Evolutionary conservation across 1,284 basidiomycete genomes (phyloP).

Genomic region (Papiliotrema laurentii): DNA sequence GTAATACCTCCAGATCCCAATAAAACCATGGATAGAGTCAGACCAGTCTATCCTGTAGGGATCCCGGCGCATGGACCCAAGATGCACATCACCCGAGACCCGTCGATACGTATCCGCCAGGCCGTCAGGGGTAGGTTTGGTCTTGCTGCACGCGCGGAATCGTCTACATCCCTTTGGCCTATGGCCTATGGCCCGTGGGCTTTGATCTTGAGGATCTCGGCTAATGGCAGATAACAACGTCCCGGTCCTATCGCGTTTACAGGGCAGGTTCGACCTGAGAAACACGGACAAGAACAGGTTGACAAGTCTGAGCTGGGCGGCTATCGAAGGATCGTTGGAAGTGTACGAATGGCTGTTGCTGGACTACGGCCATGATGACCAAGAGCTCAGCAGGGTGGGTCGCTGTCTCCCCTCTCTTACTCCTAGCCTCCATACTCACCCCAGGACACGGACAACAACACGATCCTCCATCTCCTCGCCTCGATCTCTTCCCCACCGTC

Average conservation of each 20-base stretch:
- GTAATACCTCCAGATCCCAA: not conserved
- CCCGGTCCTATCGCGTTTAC: slow-evolving; percentile 69
- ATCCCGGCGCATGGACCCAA: slow-evolving; percentile 12
- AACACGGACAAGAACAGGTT: slow-evolving; percentile 71
- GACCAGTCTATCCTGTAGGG: slow-evolving; percentile 1
- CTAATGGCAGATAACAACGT: slow-evolving; percentile 73
- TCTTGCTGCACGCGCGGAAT: not conserved
- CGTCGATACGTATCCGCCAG: slow-evolving; percentile 31
- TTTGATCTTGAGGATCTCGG: not conserved
- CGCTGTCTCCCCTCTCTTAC: not conserved
- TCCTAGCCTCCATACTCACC: not conserved
- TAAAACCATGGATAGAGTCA: too few species aligned
- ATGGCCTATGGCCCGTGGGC: not conserved
- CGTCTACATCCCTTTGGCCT: not conserved
- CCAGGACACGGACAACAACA: slow-evolving; percentile 83
- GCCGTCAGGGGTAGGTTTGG: slow-evolving; percentile 38
- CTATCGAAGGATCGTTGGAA: slow-evolving; percentile 74
- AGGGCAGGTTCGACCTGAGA: slow-evolving; percentile 71
- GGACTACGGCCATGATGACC: slow-evolving; percentile 78
- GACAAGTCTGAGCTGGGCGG: slow-evolving; percentile 84
- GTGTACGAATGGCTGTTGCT: slow-evolving; percentile 83
- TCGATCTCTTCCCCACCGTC: slow-evolving; percentile 57
- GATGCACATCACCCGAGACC: slow-evolving; percentile 31
- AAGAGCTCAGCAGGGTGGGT: slow-evolving; percentile 78
- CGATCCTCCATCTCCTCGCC: slow-evolving; percentile 79